Evolutionary conservation across 495 filamentous ascomycete species (phyloP), one percentile per base, ranked within the genome.

Genomic region (Tuber melanosporum): DNA sequence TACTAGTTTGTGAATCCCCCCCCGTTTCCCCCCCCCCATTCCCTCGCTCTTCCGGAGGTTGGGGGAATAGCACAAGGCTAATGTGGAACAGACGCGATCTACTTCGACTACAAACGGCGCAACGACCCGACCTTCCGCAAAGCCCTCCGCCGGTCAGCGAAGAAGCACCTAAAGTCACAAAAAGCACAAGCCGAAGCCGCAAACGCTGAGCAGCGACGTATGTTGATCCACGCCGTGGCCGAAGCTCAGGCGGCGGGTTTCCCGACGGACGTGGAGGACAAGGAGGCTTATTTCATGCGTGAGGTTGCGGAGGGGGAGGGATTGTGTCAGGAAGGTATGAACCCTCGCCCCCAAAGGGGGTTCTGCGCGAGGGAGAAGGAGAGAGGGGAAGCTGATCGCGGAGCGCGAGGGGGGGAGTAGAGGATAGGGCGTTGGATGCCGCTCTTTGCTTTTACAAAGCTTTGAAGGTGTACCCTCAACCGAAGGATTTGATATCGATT

Each of bases 371-470:
- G 32, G 57, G 49, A 32, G 42, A 20, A 32, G 20, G 36, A 8
- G 22, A 26, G 36, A 52, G 49, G 43, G 71, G 42, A 62, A 45
- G 57, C 49, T 74, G 46, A 79, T 47, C 6, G 36, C 1, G 36
- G 71, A 12, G 49, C 22, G 12, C 36, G 49, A 57, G 49, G 32
- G 26, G 12, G 32, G 49, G 73, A 32, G 74, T 62, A 75, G 83
- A 95, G 93, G 91, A 77, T 85, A 89, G 75, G 89, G 77, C 82
- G 49, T 80, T 97, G 46, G 94, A 98, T 71, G 93, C 96, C 71
- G 94, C 96, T 42, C 87, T 98, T 73, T 92, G 91, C 85, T 98
- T 99, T 86, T 99, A 97, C 89, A 94, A 92, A 88, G 95, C 95
- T 57, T 88, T 99, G 81, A 99, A 98, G 88, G 95, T 99, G 49